Conservation (phyloP, 192 early-diverging fungal species). For the Coemansia biformis region DNA sequence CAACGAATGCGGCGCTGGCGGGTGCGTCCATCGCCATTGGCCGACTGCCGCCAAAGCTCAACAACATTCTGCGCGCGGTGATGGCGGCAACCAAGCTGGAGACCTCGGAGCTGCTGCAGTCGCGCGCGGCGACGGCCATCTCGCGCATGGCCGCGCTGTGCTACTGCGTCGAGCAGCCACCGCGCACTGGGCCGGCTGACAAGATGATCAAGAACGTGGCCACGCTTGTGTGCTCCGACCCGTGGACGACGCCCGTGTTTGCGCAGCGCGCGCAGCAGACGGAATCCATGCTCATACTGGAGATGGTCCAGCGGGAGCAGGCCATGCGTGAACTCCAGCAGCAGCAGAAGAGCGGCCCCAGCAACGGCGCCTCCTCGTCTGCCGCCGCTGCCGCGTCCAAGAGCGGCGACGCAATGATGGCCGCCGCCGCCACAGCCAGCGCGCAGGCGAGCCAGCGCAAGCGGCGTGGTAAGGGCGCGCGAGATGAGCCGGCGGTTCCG, state of each 20-base stretch:
- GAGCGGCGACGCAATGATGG: slow-evolving; percentile 25
- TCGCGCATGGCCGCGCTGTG: slow-evolving; percentile 42
- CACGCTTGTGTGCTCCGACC: slow-evolving; percentile 79
- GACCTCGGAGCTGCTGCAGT: slow-evolving; percentile 52
- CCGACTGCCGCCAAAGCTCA: slow-evolving; percentile 73
- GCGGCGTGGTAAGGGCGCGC: slow-evolving; percentile 13
- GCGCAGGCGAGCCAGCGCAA: slow-evolving; percentile 38
- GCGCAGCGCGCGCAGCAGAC: slow-evolving; percentile 31
- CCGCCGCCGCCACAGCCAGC: slow-evolving; percentile 32
- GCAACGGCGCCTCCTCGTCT: background rate
- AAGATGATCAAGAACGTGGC: slow-evolving; percentile 87
- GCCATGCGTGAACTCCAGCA: slow-evolving; percentile 5
- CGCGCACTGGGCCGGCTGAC: slow-evolving; percentile 57
- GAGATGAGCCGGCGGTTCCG: slow-evolving; percentile 16
- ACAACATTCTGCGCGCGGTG: slow-evolving; percentile 75
- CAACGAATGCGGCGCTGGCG: slow-evolving; percentile 59
- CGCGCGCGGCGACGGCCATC: slow-evolving; percentile 53
- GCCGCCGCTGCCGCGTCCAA: too few species aligned
- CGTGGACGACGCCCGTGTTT: slow-evolving; percentile 62
- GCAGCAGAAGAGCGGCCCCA: background rate
- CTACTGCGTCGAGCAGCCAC: slow-evolving; percentile 5
- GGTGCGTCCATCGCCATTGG: slow-evolving; percentile 75
- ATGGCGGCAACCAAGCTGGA: slow-evolving; percentile 82
- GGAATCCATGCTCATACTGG: slow-evolving; percentile 36
- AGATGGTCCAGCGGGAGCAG: slow-evolving; percentile 41